A percentile compares a stretch with the other conserved stretches of the same genome.
Conservation (phyloP, 495 filamentous ascomycete genomes). For the Sabuloglossum arenarium region DNA sequence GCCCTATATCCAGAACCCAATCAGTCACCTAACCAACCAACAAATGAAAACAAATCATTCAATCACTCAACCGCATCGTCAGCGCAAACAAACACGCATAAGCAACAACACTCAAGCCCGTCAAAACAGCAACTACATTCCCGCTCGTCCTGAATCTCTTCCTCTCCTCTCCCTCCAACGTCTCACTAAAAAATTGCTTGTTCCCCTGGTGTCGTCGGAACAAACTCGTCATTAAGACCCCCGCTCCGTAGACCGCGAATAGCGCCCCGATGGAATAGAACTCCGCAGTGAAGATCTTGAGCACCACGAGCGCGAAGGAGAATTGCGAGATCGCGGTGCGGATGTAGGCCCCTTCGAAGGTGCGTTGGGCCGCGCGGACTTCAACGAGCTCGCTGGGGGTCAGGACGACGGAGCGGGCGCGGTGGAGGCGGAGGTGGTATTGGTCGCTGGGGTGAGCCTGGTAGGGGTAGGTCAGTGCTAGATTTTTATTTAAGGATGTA, state of each 20-base stretch:
- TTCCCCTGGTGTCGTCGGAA: slow-evolving; percentile 81
- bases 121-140: slow-evolving; percentile 20
- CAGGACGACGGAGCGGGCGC: slow-evolving; percentile 64
- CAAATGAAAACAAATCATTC: not conserved
- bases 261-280: slow-evolving; percentile 9
- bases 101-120: slow-evolving; percentile 6
- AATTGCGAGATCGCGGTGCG: slow-evolving; percentile 88
- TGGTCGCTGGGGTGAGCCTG: not conserved
- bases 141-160: slow-evolving; percentile 84
- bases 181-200: slow-evolving; percentile 78
- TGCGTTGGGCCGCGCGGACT: slow-evolving; percentile 82
- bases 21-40: not conserved
- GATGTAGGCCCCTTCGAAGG: slow-evolving; percentile 93
- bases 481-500: too few species aligned
- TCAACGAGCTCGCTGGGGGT: slow-evolving; percentile 75
- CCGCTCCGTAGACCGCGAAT: slow-evolving; percentile 27
- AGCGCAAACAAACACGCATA: slow-evolving; percentile 18
- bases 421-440: slow-evolving; percentile 45
- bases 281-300: slow-evolving; percentile 41
- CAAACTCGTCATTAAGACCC: slow-evolving; percentile 57
- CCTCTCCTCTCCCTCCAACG: slow-evolving; percentile 38
- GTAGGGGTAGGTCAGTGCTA: too few species aligned
- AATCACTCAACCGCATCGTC: slow-evolving; percentile 16
- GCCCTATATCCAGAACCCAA: not conserved
- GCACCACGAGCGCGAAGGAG: slow-evolving; percentile 78